phyloP scores from a whole-genome alignment of 176 grass and related monocot genomes.

The Aegilops longissima region DNA sequence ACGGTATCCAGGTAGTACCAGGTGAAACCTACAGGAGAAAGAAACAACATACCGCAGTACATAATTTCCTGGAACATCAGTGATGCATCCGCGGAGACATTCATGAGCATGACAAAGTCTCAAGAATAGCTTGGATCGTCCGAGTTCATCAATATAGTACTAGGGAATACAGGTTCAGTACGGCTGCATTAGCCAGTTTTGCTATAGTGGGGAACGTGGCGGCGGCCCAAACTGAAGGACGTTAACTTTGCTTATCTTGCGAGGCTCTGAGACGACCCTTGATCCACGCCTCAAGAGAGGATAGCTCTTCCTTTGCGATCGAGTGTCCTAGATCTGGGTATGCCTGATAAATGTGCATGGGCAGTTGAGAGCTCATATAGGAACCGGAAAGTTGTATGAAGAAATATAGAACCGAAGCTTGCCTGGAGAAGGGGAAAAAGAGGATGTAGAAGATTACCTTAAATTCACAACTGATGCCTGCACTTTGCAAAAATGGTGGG shows the following conservation, averaged over 20 bases:
- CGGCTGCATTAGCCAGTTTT: not conserved
- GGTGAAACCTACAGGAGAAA: not conserved
- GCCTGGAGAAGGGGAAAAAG: not conserved
- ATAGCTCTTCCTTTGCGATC: conserved; percentile 60
- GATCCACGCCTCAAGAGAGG: conserved; percentile 71
- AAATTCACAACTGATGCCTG: conserved; percentile 68
- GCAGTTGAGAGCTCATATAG: not conserved
- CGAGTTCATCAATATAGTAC: not conserved
- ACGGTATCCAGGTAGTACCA: not conserved
- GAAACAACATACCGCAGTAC: not conserved
- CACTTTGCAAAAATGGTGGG: conserved; percentile 74
- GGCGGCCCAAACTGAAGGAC: not conserved
- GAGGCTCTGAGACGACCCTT: conserved; percentile 57
- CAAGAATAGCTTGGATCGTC: not conserved
- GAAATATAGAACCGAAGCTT: not conserved
- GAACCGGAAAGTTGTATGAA: not conserved
- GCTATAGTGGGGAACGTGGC: not conserved
- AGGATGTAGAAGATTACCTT: conserved; percentile 51
- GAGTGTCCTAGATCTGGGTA: conserved; percentile 84
- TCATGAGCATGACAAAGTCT: not conserved
- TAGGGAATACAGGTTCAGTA: not conserved
- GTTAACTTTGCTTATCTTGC: conserved; percentile 30
- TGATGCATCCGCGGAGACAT: not conserved
- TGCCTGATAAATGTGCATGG: conserved; percentile 44
- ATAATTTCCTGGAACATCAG: not conserved